Percentiles rank a stretch among this genome's conserved stretches.
These are phyloP conservation scores for Castanea crenata DNA, from an alignment of 306 rosid genomes.

Conservation along the genomic window DNA sequence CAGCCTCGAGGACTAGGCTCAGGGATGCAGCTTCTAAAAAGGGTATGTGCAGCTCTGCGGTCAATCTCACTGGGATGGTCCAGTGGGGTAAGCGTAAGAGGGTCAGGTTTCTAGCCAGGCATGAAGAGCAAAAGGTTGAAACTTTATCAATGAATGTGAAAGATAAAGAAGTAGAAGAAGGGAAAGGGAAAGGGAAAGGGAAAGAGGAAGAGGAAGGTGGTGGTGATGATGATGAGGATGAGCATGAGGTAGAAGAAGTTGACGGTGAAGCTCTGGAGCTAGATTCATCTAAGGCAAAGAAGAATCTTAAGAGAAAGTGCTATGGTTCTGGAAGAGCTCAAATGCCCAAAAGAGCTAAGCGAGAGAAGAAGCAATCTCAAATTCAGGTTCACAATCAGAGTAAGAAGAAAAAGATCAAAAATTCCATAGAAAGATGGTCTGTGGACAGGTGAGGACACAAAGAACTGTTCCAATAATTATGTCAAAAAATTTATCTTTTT, in stretches of 20 bases:
- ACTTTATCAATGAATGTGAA: constrained; percentile 11
- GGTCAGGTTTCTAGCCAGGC: constrained; percentile 57
- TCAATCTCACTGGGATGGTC: constrained; percentile 59
- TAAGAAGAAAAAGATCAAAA: constrained; percentile 38
- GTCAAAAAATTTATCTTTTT: too few relatives aligned
- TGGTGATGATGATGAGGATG: constrained; percentile 20
- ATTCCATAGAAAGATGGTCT: constrained; percentile 57
- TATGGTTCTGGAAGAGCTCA: constrained; percentile 10
- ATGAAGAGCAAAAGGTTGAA: constrained; percentile 39
- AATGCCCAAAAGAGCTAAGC: constrained; percentile 21
- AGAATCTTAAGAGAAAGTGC: constrained; percentile 40
- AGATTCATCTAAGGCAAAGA: constrained; percentile 20
- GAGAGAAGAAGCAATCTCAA: constrained; percentile 31
- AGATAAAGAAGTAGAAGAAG: constrained; percentile 1
- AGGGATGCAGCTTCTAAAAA: constrained; percentile 37
- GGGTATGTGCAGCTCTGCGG: constrained; percentile 63
- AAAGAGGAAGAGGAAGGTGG: neutral
- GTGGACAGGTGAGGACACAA: constrained; percentile 32
- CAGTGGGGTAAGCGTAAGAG: constrained; percentile 82
- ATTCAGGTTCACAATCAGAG: constrained; percentile 20
- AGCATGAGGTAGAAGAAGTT: constrained; percentile 22
- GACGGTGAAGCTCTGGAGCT: constrained; percentile 22
- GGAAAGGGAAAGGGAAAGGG: neutral
- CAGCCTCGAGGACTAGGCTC: constrained; percentile 23
- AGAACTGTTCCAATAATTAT: neutral